A percentile compares a stretch with the other conserved stretches of the same genome.
Evolutionary conservation across 495 filamentous ascomycete genomes (phyloP).

Genomic region (Neurospora sp.): DNA sequence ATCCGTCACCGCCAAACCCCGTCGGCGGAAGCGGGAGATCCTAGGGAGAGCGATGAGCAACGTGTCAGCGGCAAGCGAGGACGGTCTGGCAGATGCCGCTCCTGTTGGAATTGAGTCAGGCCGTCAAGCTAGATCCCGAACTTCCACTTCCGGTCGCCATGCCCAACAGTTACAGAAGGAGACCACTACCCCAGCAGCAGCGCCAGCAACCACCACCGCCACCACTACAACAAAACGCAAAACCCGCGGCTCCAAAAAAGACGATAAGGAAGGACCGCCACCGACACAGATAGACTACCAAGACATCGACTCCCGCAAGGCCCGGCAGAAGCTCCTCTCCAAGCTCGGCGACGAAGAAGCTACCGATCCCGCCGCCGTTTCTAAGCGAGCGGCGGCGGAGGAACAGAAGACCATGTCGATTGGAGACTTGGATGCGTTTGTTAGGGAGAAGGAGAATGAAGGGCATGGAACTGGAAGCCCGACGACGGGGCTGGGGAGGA

Average conservation of each 20-base stretch:
- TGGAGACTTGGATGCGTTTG: not conserved
- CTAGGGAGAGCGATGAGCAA: conserved; percentile 43
- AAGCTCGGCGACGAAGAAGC: conserved; percentile 20
- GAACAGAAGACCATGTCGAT: not conserved
- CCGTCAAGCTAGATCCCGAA: not conserved
- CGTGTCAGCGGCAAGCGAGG: conserved; percentile 30
- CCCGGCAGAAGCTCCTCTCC: conserved; percentile 22
- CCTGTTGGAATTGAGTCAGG: not conserved
- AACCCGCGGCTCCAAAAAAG: not conserved
- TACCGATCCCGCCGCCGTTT: not conserved
- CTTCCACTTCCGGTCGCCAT: not conserved
- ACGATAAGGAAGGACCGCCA: conserved; percentile 17
- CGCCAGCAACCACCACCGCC: not conserved
- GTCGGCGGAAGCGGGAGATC: conserved; percentile 31
- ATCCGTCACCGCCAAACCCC: not conserved
- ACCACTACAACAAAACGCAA: not conserved
- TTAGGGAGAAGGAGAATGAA: not conserved
- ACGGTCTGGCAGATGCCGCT: conserved; percentile 3
- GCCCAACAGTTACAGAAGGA: conserved; percentile 3
- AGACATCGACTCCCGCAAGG: conserved; percentile 29
- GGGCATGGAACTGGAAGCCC: not conserved
- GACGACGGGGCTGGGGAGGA: not conserved
- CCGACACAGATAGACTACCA: conserved; percentile 40
- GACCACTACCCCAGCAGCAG: not conserved
- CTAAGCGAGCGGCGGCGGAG: not conserved